Percentiles rank a stretch among this genome's conserved stretches.
These are phyloP conservation scores for Auriculariales sp. DNA, from an alignment of 768 basidiomycete genomes.

Conservation along the genomic window DNA sequence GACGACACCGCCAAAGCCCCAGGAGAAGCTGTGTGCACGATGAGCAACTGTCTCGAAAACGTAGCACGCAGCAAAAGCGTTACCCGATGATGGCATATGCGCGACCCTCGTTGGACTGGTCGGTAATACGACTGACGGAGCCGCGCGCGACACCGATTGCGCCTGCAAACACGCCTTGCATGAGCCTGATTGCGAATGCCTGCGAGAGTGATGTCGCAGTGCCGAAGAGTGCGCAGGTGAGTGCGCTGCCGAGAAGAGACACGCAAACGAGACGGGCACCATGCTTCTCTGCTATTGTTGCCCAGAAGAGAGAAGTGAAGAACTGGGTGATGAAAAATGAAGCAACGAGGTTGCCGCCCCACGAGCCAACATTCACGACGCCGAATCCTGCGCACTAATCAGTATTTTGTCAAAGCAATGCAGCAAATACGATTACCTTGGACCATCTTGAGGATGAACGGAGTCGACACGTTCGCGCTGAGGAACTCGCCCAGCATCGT, in stretches of 20 bases:
- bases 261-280: constrained; percentile 73
- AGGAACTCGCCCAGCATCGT: constrained; percentile 92
- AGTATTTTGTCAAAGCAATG: constrained; percentile 13
- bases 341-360: constrained; percentile 75
- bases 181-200: constrained; percentile 72
- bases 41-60: background rate
- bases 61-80: constrained; percentile 9
- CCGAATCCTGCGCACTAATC: constrained; percentile 41
- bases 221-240: constrained; percentile 66
- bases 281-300: constrained; percentile 87
- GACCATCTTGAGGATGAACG: constrained; percentile 92
- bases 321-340: constrained; percentile 93
- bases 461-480: constrained; percentile 82
- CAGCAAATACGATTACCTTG: constrained; percentile 34
- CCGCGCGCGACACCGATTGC: constrained; percentile 92
- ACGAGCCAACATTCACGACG: constrained; percentile 76
- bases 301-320: constrained; percentile 87
- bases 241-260: constrained; percentile 72
- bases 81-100: constrained; percentile 90
- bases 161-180: constrained; percentile 87
- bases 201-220: constrained; percentile 61
- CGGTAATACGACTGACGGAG: constrained; percentile 74
- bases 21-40: constrained; percentile 51
- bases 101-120: constrained; percentile 81
- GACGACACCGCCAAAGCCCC: constrained; percentile 92